Conservation (phyloP, 805 yeast species). For the Metschnikowia amazonensis region DNA sequence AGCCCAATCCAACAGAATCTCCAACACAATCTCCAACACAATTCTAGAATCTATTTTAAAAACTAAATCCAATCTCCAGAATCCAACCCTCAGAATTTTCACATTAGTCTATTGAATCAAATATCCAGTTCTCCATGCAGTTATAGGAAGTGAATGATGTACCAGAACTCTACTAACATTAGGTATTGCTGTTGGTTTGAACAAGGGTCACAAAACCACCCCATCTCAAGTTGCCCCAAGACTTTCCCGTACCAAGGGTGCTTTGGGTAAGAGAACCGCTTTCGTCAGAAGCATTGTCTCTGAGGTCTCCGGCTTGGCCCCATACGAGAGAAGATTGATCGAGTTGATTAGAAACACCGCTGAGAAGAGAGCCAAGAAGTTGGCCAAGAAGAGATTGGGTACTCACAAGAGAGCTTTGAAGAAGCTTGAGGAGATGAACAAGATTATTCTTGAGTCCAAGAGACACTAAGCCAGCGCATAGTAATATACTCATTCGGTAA, state of each 20-base stretch:
- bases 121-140: too few species aligned
- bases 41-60: too few species aligned
- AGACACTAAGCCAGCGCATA: constrained; percentile 56
- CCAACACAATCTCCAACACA: too few species aligned
- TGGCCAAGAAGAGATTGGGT: constrained; percentile 99
- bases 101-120: too few species aligned
- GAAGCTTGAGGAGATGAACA: constrained; percentile 98
- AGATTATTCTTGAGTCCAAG: constrained; percentile 95
- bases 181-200: constrained; percentile 97
- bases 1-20: too few species aligned
- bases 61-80: too few species aligned
- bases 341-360: constrained; percentile 99
- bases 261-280: constrained; percentile 88
- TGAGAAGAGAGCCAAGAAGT: constrained; percentile 99
- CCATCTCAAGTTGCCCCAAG: constrained; percentile 66
- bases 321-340: constrained; percentile 99
- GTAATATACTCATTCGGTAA: constrained; percentile 5
- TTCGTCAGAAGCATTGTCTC: constrained; percentile 94
- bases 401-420: constrained; percentile 99
- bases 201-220: constrained; percentile 98
- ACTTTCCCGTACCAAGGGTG: constrained; percentile 95
- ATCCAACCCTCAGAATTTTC: too few species aligned
- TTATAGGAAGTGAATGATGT: too few species aligned
- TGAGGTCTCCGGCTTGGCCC: constrained; percentile 98
- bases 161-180: constrained; percentile 24